Conservation (phyloP, 306 rosid species). For the Mimosa bimucronata region DNA sequence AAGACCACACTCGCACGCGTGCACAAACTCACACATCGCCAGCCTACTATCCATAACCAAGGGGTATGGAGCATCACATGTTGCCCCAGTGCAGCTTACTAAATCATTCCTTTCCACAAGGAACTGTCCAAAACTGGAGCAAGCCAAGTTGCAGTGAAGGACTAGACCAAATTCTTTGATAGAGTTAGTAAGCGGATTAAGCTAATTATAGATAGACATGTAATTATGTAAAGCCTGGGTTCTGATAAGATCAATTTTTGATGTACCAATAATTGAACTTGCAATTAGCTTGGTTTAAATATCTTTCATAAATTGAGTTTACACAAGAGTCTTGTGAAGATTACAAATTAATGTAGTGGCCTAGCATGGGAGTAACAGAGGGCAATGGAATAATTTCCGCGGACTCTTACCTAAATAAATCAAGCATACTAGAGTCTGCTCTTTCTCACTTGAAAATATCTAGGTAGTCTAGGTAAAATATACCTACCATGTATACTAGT, state of each 20-base stretch:
- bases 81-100: constrained; percentile 12
- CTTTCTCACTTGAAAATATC: not conserved
- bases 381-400: constrained; percentile 22
- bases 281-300: not conserved
- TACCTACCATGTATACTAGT: not conserved
- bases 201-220: not conserved
- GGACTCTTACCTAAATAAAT: constrained; percentile 1
- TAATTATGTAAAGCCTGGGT: not conserved
- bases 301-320: not conserved
- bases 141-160: constrained; percentile 8
- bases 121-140: constrained; percentile 15
- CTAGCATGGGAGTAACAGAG: not conserved
- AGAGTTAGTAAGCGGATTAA: not conserved
- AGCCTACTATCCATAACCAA: constrained; percentile 26
- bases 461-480: not conserved
- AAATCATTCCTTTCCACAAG: not conserved
- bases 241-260: not conserved
- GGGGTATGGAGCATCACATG: not conserved
- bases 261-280: not conserved
- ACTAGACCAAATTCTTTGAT: not conserved
- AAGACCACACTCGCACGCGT: not conserved
- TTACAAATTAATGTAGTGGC: not conserved
- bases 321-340: not conserved
- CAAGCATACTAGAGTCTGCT: not conserved
- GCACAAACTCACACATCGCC: not conserved